Evolutionary conservation across 2,329 filamentous ascomycete species (phyloP), one percentile per base, ranked within the genome.

Genomic region (Fusarium sterilihyphosum): DNA sequence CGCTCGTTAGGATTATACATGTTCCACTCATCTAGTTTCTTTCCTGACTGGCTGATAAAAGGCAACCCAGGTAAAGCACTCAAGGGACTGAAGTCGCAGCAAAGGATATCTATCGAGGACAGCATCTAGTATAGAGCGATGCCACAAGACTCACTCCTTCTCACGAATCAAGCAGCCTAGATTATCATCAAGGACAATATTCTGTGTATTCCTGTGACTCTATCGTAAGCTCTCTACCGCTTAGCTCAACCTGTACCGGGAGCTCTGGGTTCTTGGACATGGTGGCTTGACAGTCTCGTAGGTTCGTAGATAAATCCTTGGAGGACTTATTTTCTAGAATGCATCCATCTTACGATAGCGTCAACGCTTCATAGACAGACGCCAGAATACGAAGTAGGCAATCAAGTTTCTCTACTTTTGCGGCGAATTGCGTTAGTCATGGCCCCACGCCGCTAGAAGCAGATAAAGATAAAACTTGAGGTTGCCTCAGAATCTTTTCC

Each of bases 381-480:
- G 3, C 13, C 44, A 33, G 52, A 38, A 53, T 53, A 38, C 37
- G 58, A 35, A 41, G 35, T 13, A 38, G 29, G 16, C 33, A 38
- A 54, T 54, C 46, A 40, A 40, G 35, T 40, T 61, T 29, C 37
- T 50, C 29, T 43, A 17, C 18, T 46, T 35, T 58, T 29, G 22
- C 35, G 29, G 24, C 47, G 56, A 33, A 37, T 58, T 16, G 41
- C 38, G 46, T 62, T 71, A 65, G 53, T 71, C 66, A 73, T 61
- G 16, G 41, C 56, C 65, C 67, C 58, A 50, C 57, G 41, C 57
- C 70, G 54, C 72, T 64, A 65, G 41, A 26, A 49, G 17, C 49
- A n/a, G 58, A 75, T 54, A 63, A 67, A 61, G 58, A 47, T 46
- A 60, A 38, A 58, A 58, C 41, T 62, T 67, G 54, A 38, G 38